Conservation (phyloP, 805 yeast genomes). For the Torulaspora franciscae region DNA sequence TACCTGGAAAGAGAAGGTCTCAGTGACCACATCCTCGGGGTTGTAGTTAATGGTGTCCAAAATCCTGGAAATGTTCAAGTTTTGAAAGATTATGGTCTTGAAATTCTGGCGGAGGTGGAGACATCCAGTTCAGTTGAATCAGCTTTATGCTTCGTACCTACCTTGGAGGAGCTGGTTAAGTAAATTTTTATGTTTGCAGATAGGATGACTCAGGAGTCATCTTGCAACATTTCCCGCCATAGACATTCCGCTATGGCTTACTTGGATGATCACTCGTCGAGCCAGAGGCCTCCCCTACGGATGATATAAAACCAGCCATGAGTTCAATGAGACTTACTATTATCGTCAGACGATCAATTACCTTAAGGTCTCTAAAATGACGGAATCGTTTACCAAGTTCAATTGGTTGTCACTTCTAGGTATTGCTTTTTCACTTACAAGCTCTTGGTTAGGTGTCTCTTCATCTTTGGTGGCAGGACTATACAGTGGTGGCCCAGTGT, state of each 20-base stretch:
- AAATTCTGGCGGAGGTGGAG: slow-evolving; percentile 29
- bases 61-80: slow-evolving; percentile 23
- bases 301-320: slow-evolving; percentile 2
- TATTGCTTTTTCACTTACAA: slow-evolving; percentile 56
- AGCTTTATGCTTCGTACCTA: slow-evolving; percentile 11
- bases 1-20: slow-evolving; percentile 22
- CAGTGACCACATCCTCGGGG: slow-evolving; percentile 19
- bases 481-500: slow-evolving; percentile 53
- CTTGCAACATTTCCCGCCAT: background rate
- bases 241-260: background rate
- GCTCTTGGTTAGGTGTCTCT: slow-evolving; percentile 58
- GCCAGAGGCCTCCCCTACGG: background rate
- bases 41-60: slow-evolving; percentile 26
- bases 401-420: slow-evolving; percentile 48
- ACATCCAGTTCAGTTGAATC: slow-evolving; percentile 6
- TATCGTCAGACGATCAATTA: background rate
- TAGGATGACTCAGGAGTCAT: background rate
- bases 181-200: background rate
- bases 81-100: slow-evolving; percentile 22
- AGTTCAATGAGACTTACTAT: background rate
- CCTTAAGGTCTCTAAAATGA: background rate
- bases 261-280: slow-evolving; percentile 1
- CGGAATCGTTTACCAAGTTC: slow-evolving; percentile 31
- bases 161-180: background rate
- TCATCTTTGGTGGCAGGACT: slow-evolving; percentile 53